phyloP scores from a whole-genome alignment of 2,329 filamentous ascomycete genomes.

The Fusarium secorum region DNA sequence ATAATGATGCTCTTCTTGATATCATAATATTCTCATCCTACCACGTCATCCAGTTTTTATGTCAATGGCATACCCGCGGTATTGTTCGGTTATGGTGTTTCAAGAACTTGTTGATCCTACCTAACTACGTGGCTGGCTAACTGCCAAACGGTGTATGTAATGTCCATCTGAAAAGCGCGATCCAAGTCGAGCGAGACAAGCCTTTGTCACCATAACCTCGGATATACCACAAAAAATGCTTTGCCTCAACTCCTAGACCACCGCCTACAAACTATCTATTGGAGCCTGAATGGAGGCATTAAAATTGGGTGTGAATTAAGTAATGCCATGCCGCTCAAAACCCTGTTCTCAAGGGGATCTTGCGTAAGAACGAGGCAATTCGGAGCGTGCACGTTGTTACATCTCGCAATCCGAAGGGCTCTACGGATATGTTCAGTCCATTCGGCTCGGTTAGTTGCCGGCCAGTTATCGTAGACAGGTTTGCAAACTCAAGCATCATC shows the following conservation, averaged over 20 bases:
- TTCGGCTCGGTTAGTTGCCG: slow-evolving; percentile 64
- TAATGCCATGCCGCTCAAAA: slow-evolving; percentile 20
- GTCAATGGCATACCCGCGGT: slow-evolving; percentile 42
- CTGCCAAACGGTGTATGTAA: slow-evolving; percentile 36
- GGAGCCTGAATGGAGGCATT: neutral
- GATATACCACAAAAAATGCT: slow-evolving; percentile 27
- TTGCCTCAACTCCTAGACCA: neutral
- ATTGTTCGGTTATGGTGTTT: slow-evolving; percentile 35
- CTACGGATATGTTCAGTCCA: slow-evolving; percentile 71
- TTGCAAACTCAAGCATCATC: neutral
- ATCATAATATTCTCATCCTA: neutral
- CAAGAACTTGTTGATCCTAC: neutral
- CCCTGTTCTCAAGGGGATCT: slow-evolving; percentile 61
- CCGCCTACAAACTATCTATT: neutral
- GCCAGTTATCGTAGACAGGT: slow-evolving; percentile 52
- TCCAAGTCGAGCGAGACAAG: slow-evolving; percentile 42
- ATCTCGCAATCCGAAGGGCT: slow-evolving; percentile 69
- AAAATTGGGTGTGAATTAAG: slow-evolving; percentile 32
- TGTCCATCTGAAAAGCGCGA: slow-evolving; percentile 54
- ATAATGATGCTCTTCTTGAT: neutral
- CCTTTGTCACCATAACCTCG: slow-evolving; percentile 21
- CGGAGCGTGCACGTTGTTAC: slow-evolving; percentile 66
- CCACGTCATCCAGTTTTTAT: slow-evolving; percentile 74
- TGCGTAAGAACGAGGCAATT: slow-evolving; percentile 67
- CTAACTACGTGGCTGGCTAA: neutral